Percentiles rank a stretch among this genome's conserved stretches.
These are phyloP conservation scores for Colletotrichum karsti DNA, from an alignment of 2,329 filamentous ascomycete species.

Conservation along the genomic window DNA sequence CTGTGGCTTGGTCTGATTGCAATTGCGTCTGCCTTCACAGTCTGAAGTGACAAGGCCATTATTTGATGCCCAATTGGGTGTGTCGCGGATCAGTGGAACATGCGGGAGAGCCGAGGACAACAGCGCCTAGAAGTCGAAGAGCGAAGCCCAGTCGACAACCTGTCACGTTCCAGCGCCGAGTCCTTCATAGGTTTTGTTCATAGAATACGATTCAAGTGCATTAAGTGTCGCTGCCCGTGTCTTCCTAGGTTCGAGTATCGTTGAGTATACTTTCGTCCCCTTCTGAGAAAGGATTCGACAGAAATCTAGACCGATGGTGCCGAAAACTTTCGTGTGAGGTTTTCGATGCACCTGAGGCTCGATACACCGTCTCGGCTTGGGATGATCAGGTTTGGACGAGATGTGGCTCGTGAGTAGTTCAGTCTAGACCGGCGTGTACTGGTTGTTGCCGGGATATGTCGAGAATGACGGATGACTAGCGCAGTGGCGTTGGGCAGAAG, in stretches of 20 bases:
- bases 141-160: background rate
- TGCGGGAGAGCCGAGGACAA: background rate
- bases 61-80: background rate
- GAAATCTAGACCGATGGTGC: constrained; percentile 2
- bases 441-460: background rate
- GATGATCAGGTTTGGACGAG: background rate
- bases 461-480: background rate
- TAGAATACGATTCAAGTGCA: background rate
- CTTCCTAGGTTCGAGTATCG: background rate
- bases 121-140: background rate
- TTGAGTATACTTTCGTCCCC: background rate
- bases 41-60: background rate
- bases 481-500: constrained; percentile 1
- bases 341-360: constrained; percentile 4
- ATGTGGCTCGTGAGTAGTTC: constrained; percentile 23
- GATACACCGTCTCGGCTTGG: constrained; percentile 4
- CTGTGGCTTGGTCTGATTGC: constrained; percentile 2
- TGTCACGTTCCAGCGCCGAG: background rate
- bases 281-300: background rate
- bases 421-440: background rate
- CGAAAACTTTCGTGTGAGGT: constrained; percentile 2
- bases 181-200: background rate
- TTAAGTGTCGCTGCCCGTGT: background rate
- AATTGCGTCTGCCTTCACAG: constrained; percentile 1
- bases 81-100: background rate